Base-by-base conservation (phyloP, 495 filamentous ascomycete genomes). In the Viridothelium virens region DNA sequence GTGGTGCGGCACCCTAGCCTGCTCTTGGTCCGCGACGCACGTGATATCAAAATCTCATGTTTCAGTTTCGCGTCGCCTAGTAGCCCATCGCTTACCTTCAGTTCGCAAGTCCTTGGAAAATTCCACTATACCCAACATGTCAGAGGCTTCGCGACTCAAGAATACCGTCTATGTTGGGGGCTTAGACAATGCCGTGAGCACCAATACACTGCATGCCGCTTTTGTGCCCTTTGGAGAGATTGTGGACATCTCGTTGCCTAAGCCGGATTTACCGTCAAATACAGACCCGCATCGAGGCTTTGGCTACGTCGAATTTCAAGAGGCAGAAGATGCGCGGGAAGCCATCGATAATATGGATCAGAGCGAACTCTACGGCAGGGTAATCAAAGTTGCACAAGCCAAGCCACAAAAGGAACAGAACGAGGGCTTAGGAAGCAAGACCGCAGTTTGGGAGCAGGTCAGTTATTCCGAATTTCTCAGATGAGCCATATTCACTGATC, bases 341-440 rank as follows among this genome's bases (percentile, higher is more conserved):
- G 94, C 94, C 46, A 96, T 99, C 73, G 91, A 97, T 81, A 99
- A 99, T 76, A 97, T 97, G 95, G 91, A 99, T 72, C 91, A 95
- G 73, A 87, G 91, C 67, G 92, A 96, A 79, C 82, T 99, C n/a
- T 97, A 91, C 74, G 95, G 93, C 2, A 83, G 90, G 38, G 89
- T 94, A 2, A 87, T 99, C 76, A 96, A 90, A 75, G 94, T 97
- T 18, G 91, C 91, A 14, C 83, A 86, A 44, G 94, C 95, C 37
- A 99, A 96, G 77, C 86, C 92, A 36, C 91, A 92, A 68, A 96
- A 96, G 82, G 91, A 93, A 62, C 83, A 82, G 61, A 89, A 89
- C 63, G 89, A 93, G 71, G 90, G 91, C 14, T 74, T 99, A 11
- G 92, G 93, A 38, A 91, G 89, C 78, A 95, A 91, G 79, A 96